Evolutionary conservation across 2,329 filamentous ascomycete species (phyloP), one percentile per base, ranked within the genome.

Genomic region (Colletotrichum sp.): DNA sequence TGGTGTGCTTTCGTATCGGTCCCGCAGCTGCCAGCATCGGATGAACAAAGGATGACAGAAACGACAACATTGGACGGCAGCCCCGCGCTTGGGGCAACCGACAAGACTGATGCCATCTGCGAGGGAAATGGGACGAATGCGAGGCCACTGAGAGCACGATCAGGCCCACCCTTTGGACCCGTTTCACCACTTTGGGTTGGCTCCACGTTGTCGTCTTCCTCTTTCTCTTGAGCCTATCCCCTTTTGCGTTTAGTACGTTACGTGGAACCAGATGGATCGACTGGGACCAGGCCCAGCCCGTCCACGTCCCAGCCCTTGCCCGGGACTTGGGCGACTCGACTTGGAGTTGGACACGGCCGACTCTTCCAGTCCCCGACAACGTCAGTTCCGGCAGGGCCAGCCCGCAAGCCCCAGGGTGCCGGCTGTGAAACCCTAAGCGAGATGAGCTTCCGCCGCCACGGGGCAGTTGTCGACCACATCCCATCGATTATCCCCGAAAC

Each of bases 371-470:
- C 55, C 39, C 48, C 44, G 71, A 74, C 73, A 75, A 39, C 72
- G 63, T 63, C 62, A 59, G 55, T 67, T 57, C 72, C 52, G 32
- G 69, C 52, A 72, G 62, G 44, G 63, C 62, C 72, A 57, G 30
- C 44, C 32, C 32, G 30, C 63, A 52, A 57, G 55, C 57, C 69
- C 71, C 65, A 66, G 60, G 60, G 66, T 52, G 71, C 62, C 66
- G 67, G 71, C 67, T 70, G 71, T 67, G 75, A 76, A 76, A 71
- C 75, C 72, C 48, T 72, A 78, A 78, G 75, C 77, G 77, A 78
- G 71, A 78, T 78, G 71, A 77, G 64, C 72, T 74, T 15, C 75
- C 68, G 75, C 72, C 67, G 65, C 73, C 76, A 62, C 73, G 71
- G 76, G 66, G 71, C 73, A 77, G 18, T 48, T 26, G 18, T 26